Percentiles rank a stretch among this genome's conserved stretches.
Evolutionary conservation across 305 asterid species (phyloP).

Genomic region (Rubia tinctorum): DNA sequence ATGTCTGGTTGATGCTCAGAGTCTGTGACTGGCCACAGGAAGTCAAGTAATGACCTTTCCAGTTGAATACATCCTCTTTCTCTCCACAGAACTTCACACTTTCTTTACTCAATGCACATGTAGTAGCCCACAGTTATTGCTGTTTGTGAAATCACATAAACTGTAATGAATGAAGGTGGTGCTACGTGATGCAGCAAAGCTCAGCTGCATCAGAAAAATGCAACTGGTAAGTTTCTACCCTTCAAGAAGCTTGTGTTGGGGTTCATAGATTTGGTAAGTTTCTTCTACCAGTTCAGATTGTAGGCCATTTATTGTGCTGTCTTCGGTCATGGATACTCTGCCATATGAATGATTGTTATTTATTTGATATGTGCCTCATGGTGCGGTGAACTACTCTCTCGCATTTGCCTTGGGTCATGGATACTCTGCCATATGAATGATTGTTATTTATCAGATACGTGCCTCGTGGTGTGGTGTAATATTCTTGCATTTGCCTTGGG

Average conservation of each 20-base stretch:
- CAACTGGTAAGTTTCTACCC: background rate
- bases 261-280: no score
- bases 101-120: background rate
- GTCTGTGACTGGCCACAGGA: background rate
- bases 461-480: no score
- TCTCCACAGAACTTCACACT: background rate
- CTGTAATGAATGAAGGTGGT: background rate
- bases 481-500: no score
- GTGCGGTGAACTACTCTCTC: no score
- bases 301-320: background rate
- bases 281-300: no score
- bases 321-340: background rate
- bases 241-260: background rate
- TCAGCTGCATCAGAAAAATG: background rate
- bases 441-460: background rate
- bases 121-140: background rate
- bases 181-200: background rate
- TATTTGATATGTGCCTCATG: background rate
- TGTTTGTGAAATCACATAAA: background rate
- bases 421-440: background rate
- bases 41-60: background rate
- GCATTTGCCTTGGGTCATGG: background rate
- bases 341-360: background rate
- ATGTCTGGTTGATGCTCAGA: background rate
- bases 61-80: background rate